A percentile compares a stretch with the other conserved stretches of the same genome.
These are phyloP conservation scores for Micractinium conductrix DNA, from an alignment of 139 green algal genomes.

Conservation along the genomic window DNA sequence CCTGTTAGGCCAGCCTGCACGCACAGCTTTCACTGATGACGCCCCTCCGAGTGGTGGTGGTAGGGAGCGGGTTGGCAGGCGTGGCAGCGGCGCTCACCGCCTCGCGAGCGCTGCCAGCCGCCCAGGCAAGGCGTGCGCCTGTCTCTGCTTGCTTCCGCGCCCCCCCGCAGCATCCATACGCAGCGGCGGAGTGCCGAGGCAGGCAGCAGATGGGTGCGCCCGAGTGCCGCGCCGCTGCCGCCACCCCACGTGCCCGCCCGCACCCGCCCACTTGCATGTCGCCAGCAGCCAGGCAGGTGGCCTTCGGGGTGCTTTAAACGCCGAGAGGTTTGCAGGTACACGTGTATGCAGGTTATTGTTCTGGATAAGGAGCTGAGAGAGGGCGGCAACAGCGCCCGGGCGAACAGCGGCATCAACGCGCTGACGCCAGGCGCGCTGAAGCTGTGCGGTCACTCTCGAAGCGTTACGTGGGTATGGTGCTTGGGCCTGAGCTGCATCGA, in stretches of 20 bases:
- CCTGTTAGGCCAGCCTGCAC: too few species aligned
- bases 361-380: not conserved
- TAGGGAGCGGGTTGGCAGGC: not conserved
- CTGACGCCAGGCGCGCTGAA: too few species aligned
- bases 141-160: not conserved
- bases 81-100: not conserved
- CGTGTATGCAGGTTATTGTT: not conserved
- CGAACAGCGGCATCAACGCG: not conserved
- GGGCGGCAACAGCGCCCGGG: slow-evolving; percentile 2
- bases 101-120: not conserved
- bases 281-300: not conserved
- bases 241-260: too few species aligned
- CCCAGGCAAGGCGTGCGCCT: not conserved
- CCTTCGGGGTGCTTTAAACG: not conserved
- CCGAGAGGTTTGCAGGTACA: not conserved
- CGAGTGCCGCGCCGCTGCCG: too few species aligned
- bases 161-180: too few species aligned
- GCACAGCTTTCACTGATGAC: not conserved
- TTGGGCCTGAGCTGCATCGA: too few species aligned
- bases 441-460: too few species aligned
- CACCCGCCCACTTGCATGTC: too few species aligned
- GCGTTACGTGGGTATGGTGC: too few species aligned
- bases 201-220: not conserved
- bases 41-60: not conserved
- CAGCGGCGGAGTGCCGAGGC: not conserved